Evolutionary conservation across 2,329 filamentous ascomycete species (phyloP), one percentile per base, ranked within the genome.

Genomic region (Endocalyx cinctus): DNA sequence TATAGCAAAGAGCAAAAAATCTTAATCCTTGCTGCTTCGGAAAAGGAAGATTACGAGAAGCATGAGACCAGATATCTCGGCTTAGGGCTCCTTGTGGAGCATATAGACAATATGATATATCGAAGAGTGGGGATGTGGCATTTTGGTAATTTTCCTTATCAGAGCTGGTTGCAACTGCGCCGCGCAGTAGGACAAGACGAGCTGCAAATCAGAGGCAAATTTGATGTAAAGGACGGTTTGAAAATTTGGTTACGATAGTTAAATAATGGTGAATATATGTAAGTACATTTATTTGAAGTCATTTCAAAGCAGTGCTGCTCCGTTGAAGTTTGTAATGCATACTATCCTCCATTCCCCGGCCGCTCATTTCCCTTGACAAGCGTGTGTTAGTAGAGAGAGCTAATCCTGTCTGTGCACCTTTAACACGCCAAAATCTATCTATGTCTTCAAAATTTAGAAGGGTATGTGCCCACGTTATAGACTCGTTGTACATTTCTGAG

Each of bases 241-340:
- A 27, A 27, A 27, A 27, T 27, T 8, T 27, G 26, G 26, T 27
- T 27, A 10, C n/a, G n/a, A n/a, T n/a, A n/a, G n/a, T n/a, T n/a
- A n/a, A n/a, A n/a, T n/a, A n/a, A n/a, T n/a, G n/a, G n/a, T n/a
- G n/a, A n/a, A n/a, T n/a, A n/a, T n/a, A n/a, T n/a, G n/a, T n/a
- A n/a, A n/a, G n/a, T n/a, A n/a, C n/a, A n/a, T n/a, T n/a, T n/a
- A n/a, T 10, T 27, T 27, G 8, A 27, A 10, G 5, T 27, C 11
- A 27, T 27, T 16, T 27, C 6, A 13, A 15, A n/a, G 26, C 17
- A 5, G 26, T 27, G 10, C 6, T 16, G 5, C 26, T 10, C 12
- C 26, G 11, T 15, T 27, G 12, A 15, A 27, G 6, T 13, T 6
- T 13, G 12, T 16, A 16, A 15, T 13, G 26, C 8, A 5, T 16